Percentiles rank a stretch among this genome's conserved stretches.
Conservation (phyloP, 768 basidiomycete species). For the Glaciozyma martinii region DNA sequence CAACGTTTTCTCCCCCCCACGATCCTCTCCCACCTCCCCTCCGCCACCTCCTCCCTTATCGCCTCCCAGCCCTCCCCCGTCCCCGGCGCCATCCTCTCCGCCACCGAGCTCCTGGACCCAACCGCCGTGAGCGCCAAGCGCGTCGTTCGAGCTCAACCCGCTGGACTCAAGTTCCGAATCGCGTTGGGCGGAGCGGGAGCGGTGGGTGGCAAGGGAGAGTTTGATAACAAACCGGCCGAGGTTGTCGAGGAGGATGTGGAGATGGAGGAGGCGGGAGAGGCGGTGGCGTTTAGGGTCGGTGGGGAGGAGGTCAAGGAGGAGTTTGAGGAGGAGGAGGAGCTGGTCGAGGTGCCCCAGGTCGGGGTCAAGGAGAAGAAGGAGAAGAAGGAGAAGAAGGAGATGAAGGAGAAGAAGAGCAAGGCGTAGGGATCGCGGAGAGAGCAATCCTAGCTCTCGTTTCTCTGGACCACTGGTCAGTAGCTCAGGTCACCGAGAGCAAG, state of each 20-base stretch:
- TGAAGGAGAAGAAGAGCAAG: slow-evolving; percentile 5
- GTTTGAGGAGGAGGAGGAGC: background rate
- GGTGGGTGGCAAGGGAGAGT: slow-evolving; percentile 15
- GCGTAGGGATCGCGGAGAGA: background rate
- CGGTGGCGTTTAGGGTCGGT: background rate
- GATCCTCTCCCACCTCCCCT: slow-evolving; percentile 12
- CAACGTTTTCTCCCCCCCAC: slow-evolving; percentile 11
- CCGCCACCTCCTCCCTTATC: slow-evolving; percentile 23
- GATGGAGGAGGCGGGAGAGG: background rate
- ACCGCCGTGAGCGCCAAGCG: background rate
- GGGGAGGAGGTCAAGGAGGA: background rate
- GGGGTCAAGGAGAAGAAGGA: slow-evolving; percentile 8
- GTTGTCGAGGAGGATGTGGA: background rate
- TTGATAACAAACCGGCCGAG: background rate
- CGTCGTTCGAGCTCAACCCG: slow-evolving; percentile 11
- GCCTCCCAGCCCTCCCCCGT: slow-evolving; percentile 30
- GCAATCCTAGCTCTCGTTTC: background rate
- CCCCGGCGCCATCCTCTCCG: slow-evolving; percentile 28
- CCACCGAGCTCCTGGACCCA: slow-evolving; percentile 18
- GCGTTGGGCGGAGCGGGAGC: slow-evolving; percentile 9
- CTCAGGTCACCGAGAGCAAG: too few relatives aligned
- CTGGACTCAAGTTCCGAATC: slow-evolving; percentile 17
- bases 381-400: slow-evolving; percentile 16
- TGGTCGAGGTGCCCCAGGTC: slow-evolving; percentile 4
- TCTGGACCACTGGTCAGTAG: too few relatives aligned